phyloP scores from a whole-genome alignment of 192 early-diverging fungal species.

The Ambispora gerdemannii region DNA sequence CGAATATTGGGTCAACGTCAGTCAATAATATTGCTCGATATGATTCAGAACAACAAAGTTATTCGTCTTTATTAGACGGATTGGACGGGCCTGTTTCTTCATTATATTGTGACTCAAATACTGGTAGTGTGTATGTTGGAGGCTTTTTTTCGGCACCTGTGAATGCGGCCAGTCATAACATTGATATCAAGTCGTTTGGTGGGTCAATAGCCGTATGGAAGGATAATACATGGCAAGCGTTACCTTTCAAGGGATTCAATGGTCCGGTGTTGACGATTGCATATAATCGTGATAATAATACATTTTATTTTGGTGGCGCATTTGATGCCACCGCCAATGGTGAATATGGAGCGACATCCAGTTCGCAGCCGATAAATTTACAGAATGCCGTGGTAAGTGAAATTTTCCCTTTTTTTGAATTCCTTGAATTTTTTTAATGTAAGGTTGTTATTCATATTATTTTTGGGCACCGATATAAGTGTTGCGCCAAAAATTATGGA shows the following conservation, averaged over 20 bases:
- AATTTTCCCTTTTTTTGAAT: background rate
- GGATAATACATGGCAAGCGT: slow-evolving; percentile 43
- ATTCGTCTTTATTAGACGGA: slow-evolving; percentile 20
- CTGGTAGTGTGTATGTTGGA: slow-evolving; percentile 33
- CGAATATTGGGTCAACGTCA: background rate
- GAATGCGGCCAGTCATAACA: slow-evolving; percentile 14
- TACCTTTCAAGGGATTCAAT: slow-evolving; percentile 69
- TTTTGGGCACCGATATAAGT: too few relatives aligned
- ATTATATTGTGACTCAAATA: slow-evolving; percentile 36
- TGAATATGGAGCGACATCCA: slow-evolving; percentile 30
- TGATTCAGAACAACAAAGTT: background rate
- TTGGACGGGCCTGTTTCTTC: slow-evolving; percentile 39
- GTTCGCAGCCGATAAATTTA: slow-evolving; percentile 40
- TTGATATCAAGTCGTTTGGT: slow-evolving; percentile 25
- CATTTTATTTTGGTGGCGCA: slow-evolving; percentile 64
- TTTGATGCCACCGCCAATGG: slow-evolving; percentile 70
- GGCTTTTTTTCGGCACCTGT: slow-evolving; percentile 37
- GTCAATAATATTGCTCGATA: slow-evolving; percentile 24
- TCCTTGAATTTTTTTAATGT: too few relatives aligned
- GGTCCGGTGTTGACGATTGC: slow-evolving; percentile 63
- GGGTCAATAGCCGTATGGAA: slow-evolving; percentile 39
- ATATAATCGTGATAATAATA: slow-evolving; percentile 40
- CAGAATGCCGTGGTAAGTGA: slow-evolving; percentile 28
- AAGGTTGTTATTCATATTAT: too few relatives aligned
- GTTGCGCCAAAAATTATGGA: too few relatives aligned